Percentiles rank a stretch among this genome's conserved stretches.
These are phyloP conservation scores for Zygosaccharomyces pseudorouxii DNA, from an alignment of 805 yeast genomes.

Conservation along the genomic window DNA sequence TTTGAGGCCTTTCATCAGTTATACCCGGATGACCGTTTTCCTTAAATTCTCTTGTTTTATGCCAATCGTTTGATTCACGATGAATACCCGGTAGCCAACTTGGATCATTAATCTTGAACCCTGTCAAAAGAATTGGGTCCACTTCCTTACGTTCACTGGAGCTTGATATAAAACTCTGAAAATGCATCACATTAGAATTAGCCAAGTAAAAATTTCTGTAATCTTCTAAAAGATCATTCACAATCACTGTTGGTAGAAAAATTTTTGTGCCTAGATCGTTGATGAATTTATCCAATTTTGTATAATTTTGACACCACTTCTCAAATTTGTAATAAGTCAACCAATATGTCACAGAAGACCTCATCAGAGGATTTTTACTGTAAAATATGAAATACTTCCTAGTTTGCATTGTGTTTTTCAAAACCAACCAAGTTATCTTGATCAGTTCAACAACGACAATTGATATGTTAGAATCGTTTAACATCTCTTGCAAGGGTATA, in stretches of 20 bases:
- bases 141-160: slow-evolving; percentile 2
- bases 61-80: slow-evolving; percentile 20
- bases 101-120: slow-evolving; percentile 33
- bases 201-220: slow-evolving; percentile 38
- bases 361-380: slow-evolving; percentile 30
- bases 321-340: slow-evolving; percentile 51
- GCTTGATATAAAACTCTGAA: slow-evolving; percentile 14
- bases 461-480: slow-evolving; percentile 42
- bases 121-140: slow-evolving; percentile 29
- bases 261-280: slow-evolving; percentile 43
- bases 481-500: slow-evolving; percentile 28
- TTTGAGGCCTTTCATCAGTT: slow-evolving; percentile 41
- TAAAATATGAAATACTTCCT: slow-evolving; percentile 32
- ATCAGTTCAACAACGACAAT: slow-evolving; percentile 37
- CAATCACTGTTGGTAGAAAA: slow-evolving; percentile 43
- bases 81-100: slow-evolving; percentile 20
- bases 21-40: slow-evolving; percentile 38
- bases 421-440: slow-evolving; percentile 28
- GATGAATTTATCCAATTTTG: slow-evolving; percentile 44
- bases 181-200: slow-evolving; percentile 26
- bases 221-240: slow-evolving; percentile 41
- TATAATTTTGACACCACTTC: slow-evolving; percentile 40
- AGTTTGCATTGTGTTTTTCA: slow-evolving; percentile 32
- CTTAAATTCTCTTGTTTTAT: slow-evolving; percentile 23
- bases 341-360: slow-evolving; percentile 52